Conservation (phyloP, 805 yeast species). For the Starmerella potacharoeniae region DNA sequence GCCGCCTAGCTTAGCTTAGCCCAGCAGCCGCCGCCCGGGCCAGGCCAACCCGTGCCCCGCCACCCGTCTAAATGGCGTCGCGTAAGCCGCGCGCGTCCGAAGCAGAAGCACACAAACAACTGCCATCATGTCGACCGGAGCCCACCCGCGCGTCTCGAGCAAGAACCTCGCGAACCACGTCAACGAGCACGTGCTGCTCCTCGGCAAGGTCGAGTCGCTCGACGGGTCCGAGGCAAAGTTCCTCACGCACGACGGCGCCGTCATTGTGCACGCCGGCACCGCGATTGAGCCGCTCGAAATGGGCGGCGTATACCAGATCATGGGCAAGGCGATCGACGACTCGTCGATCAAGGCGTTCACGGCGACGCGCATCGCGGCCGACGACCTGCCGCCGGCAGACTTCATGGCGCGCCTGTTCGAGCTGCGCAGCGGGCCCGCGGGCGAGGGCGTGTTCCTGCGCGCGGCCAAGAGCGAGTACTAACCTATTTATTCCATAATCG, state of each 20-base stretch:
- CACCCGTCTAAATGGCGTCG: not conserved
- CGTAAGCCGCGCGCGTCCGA: not conserved
- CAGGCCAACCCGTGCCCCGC: no score
- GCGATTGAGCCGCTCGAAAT: conserved; percentile 17
- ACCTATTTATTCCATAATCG: not conserved
- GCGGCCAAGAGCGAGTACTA: not conserved
- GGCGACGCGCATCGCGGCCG: conserved; percentile 21
- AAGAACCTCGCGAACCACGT: conserved; percentile 5
- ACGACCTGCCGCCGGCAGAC: conserved; percentile 16
- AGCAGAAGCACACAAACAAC: no score
- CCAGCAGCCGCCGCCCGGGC: no score
- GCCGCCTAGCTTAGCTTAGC: no score
- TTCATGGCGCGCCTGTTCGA: conserved; percentile 7
- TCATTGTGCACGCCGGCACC: conserved; percentile 23
- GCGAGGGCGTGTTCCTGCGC: conserved; percentile 3
- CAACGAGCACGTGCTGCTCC: conserved; percentile 25
- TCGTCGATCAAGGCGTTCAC: conserved; percentile 21
- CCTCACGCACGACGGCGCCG: conserved; percentile 23
- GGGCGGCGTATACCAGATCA: conserved; percentile 29
- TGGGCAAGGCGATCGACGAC: conserved; percentile 29
- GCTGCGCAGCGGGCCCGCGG: conserved; percentile 9
- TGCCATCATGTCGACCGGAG: not conserved
- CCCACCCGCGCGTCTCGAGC: conserved; percentile 5
- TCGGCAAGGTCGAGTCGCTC: conserved; percentile 27
- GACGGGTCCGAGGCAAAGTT: conserved; percentile 26